phyloP scores from a whole-genome alignment of 805 yeast species.

The Schwanniomyces yamadae region DNA sequence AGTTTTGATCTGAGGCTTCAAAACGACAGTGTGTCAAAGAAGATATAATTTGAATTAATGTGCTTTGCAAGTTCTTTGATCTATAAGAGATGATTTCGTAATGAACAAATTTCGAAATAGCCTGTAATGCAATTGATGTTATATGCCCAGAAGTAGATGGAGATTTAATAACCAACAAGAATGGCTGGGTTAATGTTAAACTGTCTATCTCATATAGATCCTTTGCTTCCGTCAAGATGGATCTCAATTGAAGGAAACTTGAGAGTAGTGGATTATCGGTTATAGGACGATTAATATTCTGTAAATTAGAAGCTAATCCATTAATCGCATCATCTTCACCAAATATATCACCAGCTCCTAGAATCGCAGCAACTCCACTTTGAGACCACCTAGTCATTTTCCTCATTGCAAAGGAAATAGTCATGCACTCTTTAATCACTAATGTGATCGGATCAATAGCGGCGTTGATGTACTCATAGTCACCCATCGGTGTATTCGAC shows the following conservation, averaged over 20 bases:
- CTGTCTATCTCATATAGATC: constrained; percentile 61
- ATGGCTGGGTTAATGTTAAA: constrained; percentile 79
- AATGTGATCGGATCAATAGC: constrained; percentile 78
- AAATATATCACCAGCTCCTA: constrained; percentile 62
- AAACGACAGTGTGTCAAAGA: constrained; percentile 92
- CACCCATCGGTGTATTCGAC: too few species aligned
- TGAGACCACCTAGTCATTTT: constrained; percentile 66
- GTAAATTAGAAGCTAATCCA: constrained; percentile 16
- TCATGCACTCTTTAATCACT: constrained; percentile 84
- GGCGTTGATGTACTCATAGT: constrained; percentile 8
- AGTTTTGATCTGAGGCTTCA: constrained; percentile 89
- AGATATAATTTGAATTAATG: constrained; percentile 64
- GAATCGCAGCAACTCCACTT: constrained; percentile 79
- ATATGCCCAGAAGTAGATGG: constrained; percentile 84
- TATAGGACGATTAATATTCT: constrained; percentile 6
- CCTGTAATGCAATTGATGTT: constrained; percentile 75
- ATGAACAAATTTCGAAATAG: constrained; percentile 70
- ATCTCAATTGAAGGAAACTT: constrained; percentile 75
- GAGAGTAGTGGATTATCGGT: constrained; percentile 61
- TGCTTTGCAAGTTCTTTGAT: constrained; percentile 55
- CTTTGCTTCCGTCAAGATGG: constrained; percentile 59
- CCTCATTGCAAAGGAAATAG: constrained; percentile 85
- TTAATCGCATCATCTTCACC: constrained; percentile 42
- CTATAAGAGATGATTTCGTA: constrained; percentile 60
- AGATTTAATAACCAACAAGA: constrained; percentile 76